Percentiles rank a stretch among this genome's conserved stretches.
Evolutionary conservation across 306 rosid species (phyloP).

Genomic region (Rubus parviflorus): DNA sequence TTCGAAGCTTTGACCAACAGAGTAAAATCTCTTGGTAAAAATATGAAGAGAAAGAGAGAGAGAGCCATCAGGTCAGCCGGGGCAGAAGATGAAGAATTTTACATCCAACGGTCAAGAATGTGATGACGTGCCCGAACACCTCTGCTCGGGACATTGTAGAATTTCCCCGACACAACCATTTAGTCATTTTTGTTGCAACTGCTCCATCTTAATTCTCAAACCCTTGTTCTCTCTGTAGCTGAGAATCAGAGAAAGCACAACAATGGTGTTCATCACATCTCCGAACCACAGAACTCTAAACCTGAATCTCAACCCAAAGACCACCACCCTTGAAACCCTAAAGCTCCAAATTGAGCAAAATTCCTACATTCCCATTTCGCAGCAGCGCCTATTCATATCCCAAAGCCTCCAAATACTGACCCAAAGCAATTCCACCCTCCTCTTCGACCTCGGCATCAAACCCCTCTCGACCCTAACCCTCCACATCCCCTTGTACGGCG

Average conservation of each 20-base stretch:
- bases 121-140: too few relatives aligned
- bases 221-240: neutral
- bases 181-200: too few relatives aligned
- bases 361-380: constrained; percentile 43
- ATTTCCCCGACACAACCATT: too few relatives aligned
- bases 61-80: too few relatives aligned
- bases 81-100: too few relatives aligned
- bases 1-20: too few relatives aligned
- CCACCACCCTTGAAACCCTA: constrained; percentile 55
- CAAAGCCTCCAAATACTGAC: constrained; percentile 43
- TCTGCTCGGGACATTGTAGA: too few relatives aligned
- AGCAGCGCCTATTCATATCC: constrained; percentile 64
- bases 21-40: too few relatives aligned
- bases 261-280: constrained; percentile 65
- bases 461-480: constrained; percentile 45
- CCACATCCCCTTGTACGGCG: constrained; percentile 37
- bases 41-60: too few relatives aligned
- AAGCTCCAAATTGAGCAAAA: constrained; percentile 49
- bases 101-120: too few relatives aligned
- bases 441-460: constrained; percentile 52
- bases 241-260: neutral
- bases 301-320: constrained; percentile 52
- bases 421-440: constrained; percentile 35
- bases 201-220: neutral
- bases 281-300: constrained; percentile 56